Conservation (phyloP, 73 alveolate species). For the Uronychia setigera region DNA sequence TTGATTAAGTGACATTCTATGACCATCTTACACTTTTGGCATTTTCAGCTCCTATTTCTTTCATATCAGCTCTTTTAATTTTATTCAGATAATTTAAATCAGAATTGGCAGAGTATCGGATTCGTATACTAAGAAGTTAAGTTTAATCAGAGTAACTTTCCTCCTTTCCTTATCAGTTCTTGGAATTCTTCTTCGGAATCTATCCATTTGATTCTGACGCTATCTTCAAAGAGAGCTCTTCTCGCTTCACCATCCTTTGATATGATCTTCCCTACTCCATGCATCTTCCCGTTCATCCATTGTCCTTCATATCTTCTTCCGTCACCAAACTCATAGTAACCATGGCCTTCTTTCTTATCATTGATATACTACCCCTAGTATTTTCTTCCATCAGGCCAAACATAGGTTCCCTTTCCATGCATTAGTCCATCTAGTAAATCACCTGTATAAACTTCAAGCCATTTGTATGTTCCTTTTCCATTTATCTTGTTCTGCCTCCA, state of each 20-base stretch:
- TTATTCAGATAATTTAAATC: too few species aligned
- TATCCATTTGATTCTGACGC: too few species aligned
- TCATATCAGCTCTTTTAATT: too few species aligned
- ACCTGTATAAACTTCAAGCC: conserved; percentile 81
- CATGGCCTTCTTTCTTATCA: conserved; percentile 96
- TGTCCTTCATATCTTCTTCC: conserved; percentile 93
- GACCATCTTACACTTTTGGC: too few species aligned
- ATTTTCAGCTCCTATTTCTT: too few species aligned
- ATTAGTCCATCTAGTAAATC: conserved; percentile 76
- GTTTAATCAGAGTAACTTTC: too few species aligned
- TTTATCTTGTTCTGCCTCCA: conserved; percentile 70
- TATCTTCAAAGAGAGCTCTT: too few species aligned
- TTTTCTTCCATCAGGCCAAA: conserved; percentile 97
- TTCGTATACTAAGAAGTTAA: too few species aligned
- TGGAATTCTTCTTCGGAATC: too few species aligned
- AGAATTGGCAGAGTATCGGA: too few species aligned
- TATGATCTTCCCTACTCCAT: conserved; percentile 80
- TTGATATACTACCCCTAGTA: conserved; percentile 93
- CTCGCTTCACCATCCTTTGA: conserved; percentile 46
- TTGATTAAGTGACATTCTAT: too few species aligned
- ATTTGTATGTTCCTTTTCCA: conserved; percentile 82
- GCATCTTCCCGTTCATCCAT: conserved; percentile 86
- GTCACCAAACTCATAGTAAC: conserved; percentile 93
- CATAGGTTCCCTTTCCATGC: conserved; percentile 87
- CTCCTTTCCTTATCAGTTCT: too few species aligned